These are phyloP conservation scores for Dioscorea cayenensis DNA, from an alignment of 116 monocot species.

Conservation along the genomic window DNA sequence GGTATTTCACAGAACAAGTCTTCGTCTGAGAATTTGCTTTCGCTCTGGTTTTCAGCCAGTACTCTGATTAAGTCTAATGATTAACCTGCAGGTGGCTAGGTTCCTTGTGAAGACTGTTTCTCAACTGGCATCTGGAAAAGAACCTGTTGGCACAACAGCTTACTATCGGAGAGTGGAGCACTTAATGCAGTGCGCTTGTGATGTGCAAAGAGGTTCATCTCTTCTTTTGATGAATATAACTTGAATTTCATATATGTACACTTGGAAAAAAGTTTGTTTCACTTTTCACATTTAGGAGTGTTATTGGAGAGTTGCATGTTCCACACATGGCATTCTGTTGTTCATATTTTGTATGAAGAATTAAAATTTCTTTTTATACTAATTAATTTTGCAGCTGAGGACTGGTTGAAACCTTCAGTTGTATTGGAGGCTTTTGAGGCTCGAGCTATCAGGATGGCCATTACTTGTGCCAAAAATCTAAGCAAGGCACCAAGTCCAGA, in stretches of 20 bases:
- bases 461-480: constrained; percentile 75
- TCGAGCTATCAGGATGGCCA: constrained; percentile 69
- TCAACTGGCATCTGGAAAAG: constrained; percentile 61
- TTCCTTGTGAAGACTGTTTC: constrained; percentile 94
- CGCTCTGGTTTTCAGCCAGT: background rate
- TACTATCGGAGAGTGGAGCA: constrained; percentile 68
- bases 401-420: constrained; percentile 86
- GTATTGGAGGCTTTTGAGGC: constrained; percentile 91
- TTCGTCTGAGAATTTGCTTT: background rate
- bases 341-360: background rate
- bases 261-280: background rate
- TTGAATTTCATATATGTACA: too few relatives aligned
- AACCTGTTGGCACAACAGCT: constrained; percentile 69
- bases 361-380: background rate
- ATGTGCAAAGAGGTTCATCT: constrained; percentile 49
- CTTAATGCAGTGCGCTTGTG: constrained; percentile 66
- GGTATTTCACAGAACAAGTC: too few relatives aligned
- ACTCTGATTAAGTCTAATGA: background rate
- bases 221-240: background rate
- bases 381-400: constrained; percentile 48
- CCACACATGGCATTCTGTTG: too few relatives aligned
- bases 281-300: background rate
- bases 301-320: too few relatives aligned
- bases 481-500: constrained; percentile 52
- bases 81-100: constrained; percentile 71